A percentile compares a stretch with the other conserved stretches of the same genome.
phyloP scores from a whole-genome alignment of 805 yeast genomes.

The Ogataea ganodermae region DNA sequence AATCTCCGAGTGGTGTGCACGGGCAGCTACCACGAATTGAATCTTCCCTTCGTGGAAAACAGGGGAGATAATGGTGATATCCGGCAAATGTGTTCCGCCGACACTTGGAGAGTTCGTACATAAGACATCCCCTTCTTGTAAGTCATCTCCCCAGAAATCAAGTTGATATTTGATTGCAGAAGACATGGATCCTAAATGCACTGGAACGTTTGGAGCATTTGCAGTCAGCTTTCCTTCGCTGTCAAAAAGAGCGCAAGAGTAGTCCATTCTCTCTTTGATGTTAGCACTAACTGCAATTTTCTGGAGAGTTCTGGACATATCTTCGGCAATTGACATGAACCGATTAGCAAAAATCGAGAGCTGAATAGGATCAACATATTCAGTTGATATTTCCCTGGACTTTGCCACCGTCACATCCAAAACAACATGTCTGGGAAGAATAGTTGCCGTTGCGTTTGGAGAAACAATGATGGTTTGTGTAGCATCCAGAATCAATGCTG shows the following conservation, averaged over 20 bases:
- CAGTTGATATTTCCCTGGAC: conserved; percentile 40
- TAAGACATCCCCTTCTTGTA: conserved; percentile 46
- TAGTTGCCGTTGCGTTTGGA: conserved; percentile 36
- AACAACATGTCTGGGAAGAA: conserved; percentile 39
- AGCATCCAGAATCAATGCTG: conserved; percentile 38
- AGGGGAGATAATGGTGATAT: conserved; percentile 59
- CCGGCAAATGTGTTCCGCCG: conserved; percentile 52
- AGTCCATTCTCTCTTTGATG: conserved; percentile 50
- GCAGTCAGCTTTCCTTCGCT: conserved; percentile 39
- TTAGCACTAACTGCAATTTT: conserved; percentile 46
- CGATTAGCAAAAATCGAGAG: conserved; percentile 47
- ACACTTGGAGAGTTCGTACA: conserved; percentile 46
- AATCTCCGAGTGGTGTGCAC: conserved; percentile 66
- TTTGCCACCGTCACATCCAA: conserved; percentile 26
- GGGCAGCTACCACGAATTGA: conserved; percentile 54
- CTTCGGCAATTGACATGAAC: conserved; percentile 54
- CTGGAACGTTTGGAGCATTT: conserved; percentile 44
- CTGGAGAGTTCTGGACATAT: conserved; percentile 48
- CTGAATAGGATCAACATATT: conserved; percentile 46
- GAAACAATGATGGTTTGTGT: conserved; percentile 41
- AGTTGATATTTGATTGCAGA: conserved; percentile 41
- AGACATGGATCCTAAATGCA: conserved; percentile 51
- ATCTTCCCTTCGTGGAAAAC: conserved; percentile 48
- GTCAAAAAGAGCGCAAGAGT: conserved; percentile 50
- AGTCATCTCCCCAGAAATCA: conserved; percentile 40